These are phyloP conservation scores for Sarocladium brachiariae DNA, from an alignment of 2,329 filamentous ascomycete genomes.

Conservation along the genomic window DNA sequence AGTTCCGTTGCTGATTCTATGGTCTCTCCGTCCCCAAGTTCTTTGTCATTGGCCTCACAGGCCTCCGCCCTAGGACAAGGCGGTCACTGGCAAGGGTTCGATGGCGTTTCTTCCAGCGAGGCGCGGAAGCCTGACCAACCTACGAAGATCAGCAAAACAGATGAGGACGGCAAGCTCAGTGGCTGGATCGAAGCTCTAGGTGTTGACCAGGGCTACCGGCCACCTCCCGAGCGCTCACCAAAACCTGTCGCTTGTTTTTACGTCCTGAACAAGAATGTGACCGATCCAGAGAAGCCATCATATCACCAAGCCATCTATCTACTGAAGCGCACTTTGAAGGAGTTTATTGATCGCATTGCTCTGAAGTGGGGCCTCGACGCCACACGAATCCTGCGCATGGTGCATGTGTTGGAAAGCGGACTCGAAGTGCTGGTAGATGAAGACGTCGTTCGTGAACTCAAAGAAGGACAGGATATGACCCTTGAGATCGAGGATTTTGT, in stretches of 20 bases:
- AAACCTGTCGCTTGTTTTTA: conserved; percentile 88
- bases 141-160: conserved; percentile 44
- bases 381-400: conserved; percentile 59
- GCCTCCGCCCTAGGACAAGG: conserved; percentile 34
- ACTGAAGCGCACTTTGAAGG: conserved; percentile 64
- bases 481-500: conserved; percentile 54
- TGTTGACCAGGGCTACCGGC: conserved; percentile 78
- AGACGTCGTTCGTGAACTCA: conserved; percentile 74
- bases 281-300: conserved; percentile 45
- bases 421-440: conserved; percentile 85
- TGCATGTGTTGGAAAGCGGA: conserved; percentile 67
- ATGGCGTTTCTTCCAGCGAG: conserved; percentile 45
- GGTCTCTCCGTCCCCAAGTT: conserved; percentile 61
- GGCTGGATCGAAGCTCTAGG: conserved; percentile 89
- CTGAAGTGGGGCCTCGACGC: conserved; percentile 76
- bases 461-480: conserved; percentile 88
- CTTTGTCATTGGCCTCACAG: conserved; percentile 55
- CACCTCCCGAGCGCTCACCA: conserved; percentile 62
- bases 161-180: conserved; percentile 58
- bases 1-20: conserved; percentile 56
- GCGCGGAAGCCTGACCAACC: conserved; percentile 40
- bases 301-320: conserved; percentile 85
- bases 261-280: conserved; percentile 50
- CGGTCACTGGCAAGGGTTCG: conserved; percentile 51
- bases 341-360: conserved; percentile 67